A percentile compares a stretch with the other conserved stretches of the same genome.
These are phyloP conservation scores for Amaranthus palmeri DNA, from an alignment of 148 eudicot genomes.

Conservation along the genomic window DNA sequence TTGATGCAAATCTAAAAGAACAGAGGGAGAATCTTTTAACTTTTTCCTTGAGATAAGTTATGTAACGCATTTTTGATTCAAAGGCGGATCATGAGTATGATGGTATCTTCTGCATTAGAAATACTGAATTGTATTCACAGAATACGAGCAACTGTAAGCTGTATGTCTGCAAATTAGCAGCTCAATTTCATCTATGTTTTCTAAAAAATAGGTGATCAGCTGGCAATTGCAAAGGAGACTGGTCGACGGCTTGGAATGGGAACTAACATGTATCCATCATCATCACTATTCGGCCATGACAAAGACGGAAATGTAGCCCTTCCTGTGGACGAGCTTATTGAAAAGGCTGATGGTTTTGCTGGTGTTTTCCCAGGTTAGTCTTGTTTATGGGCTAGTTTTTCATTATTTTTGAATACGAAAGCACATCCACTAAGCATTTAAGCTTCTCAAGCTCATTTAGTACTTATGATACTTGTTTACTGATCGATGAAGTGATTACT, in stretches of 20 bases:
- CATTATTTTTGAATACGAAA: background rate
- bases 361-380: slow-evolving; percentile 63
- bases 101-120: too few species aligned
- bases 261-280: slow-evolving; percentile 63
- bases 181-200: background rate
- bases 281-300: slow-evolving; percentile 46
- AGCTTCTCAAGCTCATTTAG: too few species aligned
- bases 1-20: too few species aligned
- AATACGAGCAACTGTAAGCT: background rate
- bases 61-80: too few species aligned
- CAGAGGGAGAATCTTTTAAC: too few species aligned
- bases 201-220: slow-evolving; percentile 44
- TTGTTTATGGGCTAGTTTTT: background rate
- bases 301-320: slow-evolving; percentile 43
- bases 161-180: background rate
- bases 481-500: too few species aligned
- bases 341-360: slow-evolving; percentile 69
- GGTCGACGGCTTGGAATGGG: slow-evolving; percentile 77
- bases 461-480: too few species aligned
- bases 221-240: slow-evolving; percentile 72
- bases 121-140: too few species aligned
- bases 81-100: too few species aligned
- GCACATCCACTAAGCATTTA: too few species aligned
- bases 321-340: slow-evolving; percentile 58
- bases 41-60: too few species aligned